Evolutionary conservation across 2,329 filamentous ascomycete genomes (phyloP).

Genomic region (Sporothrix brunneoviolacea): DNA sequence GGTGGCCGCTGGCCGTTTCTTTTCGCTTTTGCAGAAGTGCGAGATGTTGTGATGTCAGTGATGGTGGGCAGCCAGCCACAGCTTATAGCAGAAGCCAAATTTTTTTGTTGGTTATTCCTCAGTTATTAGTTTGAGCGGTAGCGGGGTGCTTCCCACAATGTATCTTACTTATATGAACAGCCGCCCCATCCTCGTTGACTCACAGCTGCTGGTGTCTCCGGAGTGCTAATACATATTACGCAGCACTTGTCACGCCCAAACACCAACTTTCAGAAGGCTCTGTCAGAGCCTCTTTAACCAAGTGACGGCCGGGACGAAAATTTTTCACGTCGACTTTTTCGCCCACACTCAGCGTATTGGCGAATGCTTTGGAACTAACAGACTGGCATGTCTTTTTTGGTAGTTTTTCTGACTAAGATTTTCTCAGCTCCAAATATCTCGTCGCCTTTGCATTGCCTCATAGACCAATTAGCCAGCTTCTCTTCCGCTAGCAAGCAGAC

Average conservation of each 20-base stretch:
- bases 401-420: not conserved
- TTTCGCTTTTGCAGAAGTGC: not conserved
- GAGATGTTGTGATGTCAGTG: slow-evolving; percentile 13
- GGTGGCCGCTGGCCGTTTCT: no score
- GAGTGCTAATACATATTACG: not conserved
- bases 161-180: not conserved
- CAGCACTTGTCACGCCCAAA: no score
- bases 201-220: not conserved
- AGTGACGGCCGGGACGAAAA: not conserved
- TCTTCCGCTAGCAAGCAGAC: no score
- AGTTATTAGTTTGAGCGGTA: slow-evolving; percentile 1
- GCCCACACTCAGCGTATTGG: not conserved
- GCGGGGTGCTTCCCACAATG: not conserved
- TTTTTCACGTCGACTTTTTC: slow-evolving; percentile 6
- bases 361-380: not conserved
- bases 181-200: slow-evolving; percentile 4
- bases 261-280: slow-evolving; percentile 8
- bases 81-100: not conserved
- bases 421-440: no score
- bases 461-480: no score
- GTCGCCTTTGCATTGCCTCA: no score
- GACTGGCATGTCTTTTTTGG: not conserved
- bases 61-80: slow-evolving; percentile 8
- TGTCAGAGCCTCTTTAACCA: not conserved
- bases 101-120: not conserved